Evolutionary conservation across 257 asterid species (phyloP), one percentile per base, ranked within the genome.

Genomic region (Vinca minor): DNA sequence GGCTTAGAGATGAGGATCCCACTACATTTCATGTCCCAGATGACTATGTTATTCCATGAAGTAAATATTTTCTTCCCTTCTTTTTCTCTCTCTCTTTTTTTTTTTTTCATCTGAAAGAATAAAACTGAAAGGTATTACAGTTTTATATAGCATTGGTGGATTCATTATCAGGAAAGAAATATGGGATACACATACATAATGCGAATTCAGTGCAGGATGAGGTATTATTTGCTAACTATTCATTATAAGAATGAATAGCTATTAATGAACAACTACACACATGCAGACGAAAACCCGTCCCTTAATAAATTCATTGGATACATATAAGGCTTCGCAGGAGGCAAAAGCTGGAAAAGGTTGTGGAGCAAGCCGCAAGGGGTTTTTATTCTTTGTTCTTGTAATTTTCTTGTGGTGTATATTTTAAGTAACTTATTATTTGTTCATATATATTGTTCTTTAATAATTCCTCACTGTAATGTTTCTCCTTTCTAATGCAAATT

Each of bases 1-100:
- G 97, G 97, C n/a, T 92, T 1, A 73, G 85, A 1, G 17, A 80
- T 32, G 93, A 85, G 71, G 88, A 89, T 75, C 87, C 94, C 0
- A 76, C 69, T 41, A 81, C 89, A 0, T 88, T 82, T 60, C 0
- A 0, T 20, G 2, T 88, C 29, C 94, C 95, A 0, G 94, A 86
- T 21, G 95, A 83, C 64, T 85, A 82, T 58, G 82, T 81, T 45
- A 84, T 91, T 57, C 93, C 95, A 0, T 76, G 76, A 84, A 34
- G 7, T 42, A n/a, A 75, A 34, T 61, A 52, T n/a, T 36, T 62
- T 20, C 41, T 34, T 59, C 20, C 32, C n/a, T 39, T 10, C 20
- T 35, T 34, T 59, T 14, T 41, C n/a, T 11, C 29, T 9, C 20
- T 34, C 7, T 7, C 7, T 34, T 34, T 34, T 34, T 42, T 5